Evolutionary conservation across 2,329 filamentous ascomycete genomes (phyloP), one percentile per base, ranked within the genome.

Genomic region (Paraphaeosphaeria sporulosa): DNA sequence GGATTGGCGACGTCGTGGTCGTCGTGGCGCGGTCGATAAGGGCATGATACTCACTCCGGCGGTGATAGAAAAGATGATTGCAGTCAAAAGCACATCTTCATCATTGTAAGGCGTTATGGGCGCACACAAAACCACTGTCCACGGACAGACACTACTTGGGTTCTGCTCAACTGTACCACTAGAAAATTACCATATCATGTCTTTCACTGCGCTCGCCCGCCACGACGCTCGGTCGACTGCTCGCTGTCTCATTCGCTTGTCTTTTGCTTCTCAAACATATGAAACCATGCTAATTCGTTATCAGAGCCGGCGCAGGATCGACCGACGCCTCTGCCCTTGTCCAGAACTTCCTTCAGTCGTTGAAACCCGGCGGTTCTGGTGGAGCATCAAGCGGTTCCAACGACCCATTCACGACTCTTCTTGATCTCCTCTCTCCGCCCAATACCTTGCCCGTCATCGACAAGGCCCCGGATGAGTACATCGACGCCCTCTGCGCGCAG

Each of bases 261-360:
- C 54, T 44, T 40, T 52, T 59, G 59, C 51, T 43, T 40, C 46
- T 58, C 49, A 47, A 51, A 44, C 59, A 34, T n/a, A 19, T 9
- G 17, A 47, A 36, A 19, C 19, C 42, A 19, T 55, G 70, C 74
- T 76, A 66, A 76, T 69, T 52, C 50, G 23, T 59, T 23, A 42
- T 58, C 60, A 76, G 73, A 59, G 69, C 84, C 65, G 83, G 85
- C 69, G 83, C 85, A 61, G 82, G 83, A 64, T 81, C 85, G 61
- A 78, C 71, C 68, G 90, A 96, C 80, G 89, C 93, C 71, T 89
- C 90, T 58, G 85, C 88, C 43, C 88, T 92, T 62, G 92, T 98
- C 66, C 91, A 93, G 74, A 94, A 94, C 79, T 94, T 99, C 77
- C 85, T 98, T 70, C 87, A 90, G 63, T 97, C 94, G 4, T 83